Conservation (phyloP, 371 early-diverging fungal species). For the Homolaphlyctis polyrhiza region DNA sequence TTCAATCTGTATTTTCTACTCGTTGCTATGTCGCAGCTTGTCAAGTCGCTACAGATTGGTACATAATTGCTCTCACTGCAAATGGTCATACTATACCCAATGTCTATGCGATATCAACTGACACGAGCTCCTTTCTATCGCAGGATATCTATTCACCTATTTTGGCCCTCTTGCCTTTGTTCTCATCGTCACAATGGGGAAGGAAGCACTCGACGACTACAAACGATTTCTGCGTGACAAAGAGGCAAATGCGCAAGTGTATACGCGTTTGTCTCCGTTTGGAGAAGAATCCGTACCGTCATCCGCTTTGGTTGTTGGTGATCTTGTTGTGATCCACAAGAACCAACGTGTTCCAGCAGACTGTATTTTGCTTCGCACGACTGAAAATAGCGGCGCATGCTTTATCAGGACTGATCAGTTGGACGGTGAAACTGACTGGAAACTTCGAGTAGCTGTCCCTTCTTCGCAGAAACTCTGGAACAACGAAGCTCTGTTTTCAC, state of each 20-base stretch:
- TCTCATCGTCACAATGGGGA: slow-evolving; percentile 85
- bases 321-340: slow-evolving; percentile 85
- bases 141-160: slow-evolving; percentile 89
- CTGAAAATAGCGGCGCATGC: slow-evolving; percentile 81
- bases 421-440: slow-evolving; percentile 99
- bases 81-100: too few species aligned
- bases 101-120: too few species aligned
- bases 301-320: slow-evolving; percentile 89
- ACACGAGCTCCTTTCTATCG: too few species aligned
- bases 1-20: slow-evolving; percentile 97
- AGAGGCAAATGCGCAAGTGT: slow-evolving; percentile 89
- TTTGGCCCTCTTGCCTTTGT: slow-evolving; percentile 96
- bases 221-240: slow-evolving; percentile 85
- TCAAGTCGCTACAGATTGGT: slow-evolving; percentile 82
- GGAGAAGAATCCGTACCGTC: slow-evolving; percentile 56
- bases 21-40: slow-evolving; percentile 91
- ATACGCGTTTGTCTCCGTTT: slow-evolving; percentile 60
- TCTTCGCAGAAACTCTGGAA: slow-evolving; percentile 65
- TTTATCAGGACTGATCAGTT: slow-evolving; percentile 99
- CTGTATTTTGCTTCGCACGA: slow-evolving; percentile 83
- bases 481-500: slow-evolving; percentile 52
- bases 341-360: slow-evolving; percentile 94
- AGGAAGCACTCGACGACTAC: slow-evolving; percentile 96
- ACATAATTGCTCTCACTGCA: too few species aligned
- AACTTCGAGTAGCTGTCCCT: slow-evolving; percentile 79